Percentiles rank a stretch among this genome's conserved stretches.
Evolutionary conservation across 208 protist genomes (phyloP).

Genomic region (Giardia muris): DNA sequence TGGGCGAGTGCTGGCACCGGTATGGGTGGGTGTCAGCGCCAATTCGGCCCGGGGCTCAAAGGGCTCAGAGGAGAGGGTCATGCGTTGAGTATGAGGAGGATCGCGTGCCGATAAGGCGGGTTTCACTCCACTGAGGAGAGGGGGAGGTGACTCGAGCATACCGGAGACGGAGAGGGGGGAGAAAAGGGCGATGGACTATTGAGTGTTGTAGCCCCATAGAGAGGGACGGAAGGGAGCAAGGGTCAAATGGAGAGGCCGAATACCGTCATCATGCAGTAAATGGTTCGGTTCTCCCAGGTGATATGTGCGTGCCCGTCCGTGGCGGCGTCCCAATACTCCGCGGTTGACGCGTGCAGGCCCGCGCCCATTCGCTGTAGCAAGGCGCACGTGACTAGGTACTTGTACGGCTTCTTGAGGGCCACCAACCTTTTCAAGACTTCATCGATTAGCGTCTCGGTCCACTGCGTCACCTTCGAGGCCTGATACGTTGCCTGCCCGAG

Average conservation of each 20-base stretch:
- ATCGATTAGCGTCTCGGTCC: slow-evolving; percentile 24
- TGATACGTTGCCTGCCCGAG: slow-evolving; percentile 25
- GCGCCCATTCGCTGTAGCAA: slow-evolving; percentile 69
- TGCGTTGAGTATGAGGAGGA: no score
- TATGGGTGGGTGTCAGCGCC: no score
- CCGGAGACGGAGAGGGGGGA: no score
- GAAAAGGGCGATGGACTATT: no score
- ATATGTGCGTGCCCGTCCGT: slow-evolving; percentile 47
- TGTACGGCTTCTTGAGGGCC: slow-evolving; percentile 64
- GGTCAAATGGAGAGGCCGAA: background rate
- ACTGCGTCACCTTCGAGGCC: background rate
- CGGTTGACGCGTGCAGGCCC: slow-evolving; percentile 60
- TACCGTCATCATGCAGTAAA: slow-evolving; percentile 30
- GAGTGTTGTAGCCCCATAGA: no score
- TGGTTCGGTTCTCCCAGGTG: slow-evolving; percentile 29
- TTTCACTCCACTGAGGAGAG: no score
- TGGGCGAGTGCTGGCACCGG: no score
- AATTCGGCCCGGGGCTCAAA: no score
- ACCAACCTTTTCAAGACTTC: slow-evolving; percentile 27
- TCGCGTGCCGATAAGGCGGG: no score
- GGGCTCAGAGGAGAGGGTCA: no score
- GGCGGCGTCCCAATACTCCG: slow-evolving; percentile 68
- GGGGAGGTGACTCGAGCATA: no score
- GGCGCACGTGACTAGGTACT: slow-evolving; percentile 64
- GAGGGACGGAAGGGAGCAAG: no score